Conservation (phyloP, 768 basidiomycete species). For the Trametes coccinea region DNA sequence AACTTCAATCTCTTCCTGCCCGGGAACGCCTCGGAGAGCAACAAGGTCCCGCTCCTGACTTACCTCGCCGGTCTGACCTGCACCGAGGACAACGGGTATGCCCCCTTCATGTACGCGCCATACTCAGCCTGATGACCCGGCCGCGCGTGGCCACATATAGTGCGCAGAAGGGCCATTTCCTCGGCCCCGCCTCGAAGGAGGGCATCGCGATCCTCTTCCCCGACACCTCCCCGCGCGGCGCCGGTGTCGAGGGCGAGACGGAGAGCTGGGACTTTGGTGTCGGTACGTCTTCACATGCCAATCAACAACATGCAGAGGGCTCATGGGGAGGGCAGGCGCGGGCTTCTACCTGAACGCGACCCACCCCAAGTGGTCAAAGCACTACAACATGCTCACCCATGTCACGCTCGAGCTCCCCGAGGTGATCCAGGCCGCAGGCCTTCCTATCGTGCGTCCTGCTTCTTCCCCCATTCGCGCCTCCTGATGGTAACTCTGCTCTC, state of each 20-base stretch:
- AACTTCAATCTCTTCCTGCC: slow-evolving; percentile 92
- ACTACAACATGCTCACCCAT: slow-evolving; percentile 90
- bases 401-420: slow-evolving; percentile 83
- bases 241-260: slow-evolving; percentile 79
- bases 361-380: slow-evolving; percentile 61
- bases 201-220: slow-evolving; percentile 92
- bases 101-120: neutral
- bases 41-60: slow-evolving; percentile 66
- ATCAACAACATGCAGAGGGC: neutral
- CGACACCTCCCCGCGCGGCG: slow-evolving; percentile 94
- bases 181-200: slow-evolving; percentile 81
- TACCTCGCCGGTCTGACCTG: slow-evolving; percentile 91
- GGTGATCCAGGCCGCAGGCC: slow-evolving; percentile 66
- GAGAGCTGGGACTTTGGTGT: slow-evolving; percentile 90
- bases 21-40: slow-evolving; percentile 44
- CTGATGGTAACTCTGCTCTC: neutral
- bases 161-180: slow-evolving; percentile 91
- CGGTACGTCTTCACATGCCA: slow-evolving; percentile 40
- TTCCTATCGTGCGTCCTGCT: slow-evolving; percentile 68
- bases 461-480: neutral
- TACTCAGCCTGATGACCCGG: too few relatives aligned
- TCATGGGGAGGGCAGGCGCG: slow-evolving; percentile 47
- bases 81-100: slow-evolving; percentile 91
- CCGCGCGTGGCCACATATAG: slow-evolving; percentile 37
- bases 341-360: slow-evolving; percentile 98